Evolutionary conservation across 2,329 filamentous ascomycete species (phyloP).

Genomic region (Ceratocystis eucalypticola): DNA sequence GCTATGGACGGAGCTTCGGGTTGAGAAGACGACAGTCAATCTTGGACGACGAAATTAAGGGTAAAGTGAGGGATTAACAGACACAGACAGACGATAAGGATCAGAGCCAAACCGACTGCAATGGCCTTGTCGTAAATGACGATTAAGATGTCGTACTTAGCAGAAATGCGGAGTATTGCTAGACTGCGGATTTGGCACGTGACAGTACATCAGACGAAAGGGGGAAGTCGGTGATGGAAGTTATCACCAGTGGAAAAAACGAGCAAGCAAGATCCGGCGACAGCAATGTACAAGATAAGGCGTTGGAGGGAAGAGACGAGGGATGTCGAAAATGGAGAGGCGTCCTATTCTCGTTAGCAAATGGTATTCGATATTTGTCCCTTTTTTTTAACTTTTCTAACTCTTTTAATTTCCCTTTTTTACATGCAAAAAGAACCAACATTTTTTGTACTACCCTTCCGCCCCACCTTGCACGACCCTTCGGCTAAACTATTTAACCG

Average conservation of each 20-base stretch:
- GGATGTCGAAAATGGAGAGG: too few species aligned
- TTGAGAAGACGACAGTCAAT: too few species aligned
- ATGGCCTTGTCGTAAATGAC: not conserved
- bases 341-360: not conserved
- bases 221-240: not conserved
- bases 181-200: not conserved
- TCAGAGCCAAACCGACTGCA: not conserved
- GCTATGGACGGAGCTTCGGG: too few species aligned
- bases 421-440: not conserved
- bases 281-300: too few species aligned
- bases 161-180: not conserved
- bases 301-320: too few species aligned
- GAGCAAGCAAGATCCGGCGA: not conserved
- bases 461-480: constrained; percentile 8
- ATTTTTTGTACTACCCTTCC: not conserved
- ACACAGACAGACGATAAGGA: too few species aligned
- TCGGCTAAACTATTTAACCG: constrained; percentile 15
- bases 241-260: not conserved
- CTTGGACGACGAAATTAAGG: too few species aligned
- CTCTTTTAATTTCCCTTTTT: not conserved
- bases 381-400: not conserved
- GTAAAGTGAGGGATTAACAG: too few species aligned
- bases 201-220: not conserved
- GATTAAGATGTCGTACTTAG: too few species aligned
- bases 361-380: not conserved